These are phyloP conservation scores for Stagonosporopsis vannaccii DNA, from an alignment of 2,329 filamentous ascomycete species.

Conservation along the genomic window DNA sequence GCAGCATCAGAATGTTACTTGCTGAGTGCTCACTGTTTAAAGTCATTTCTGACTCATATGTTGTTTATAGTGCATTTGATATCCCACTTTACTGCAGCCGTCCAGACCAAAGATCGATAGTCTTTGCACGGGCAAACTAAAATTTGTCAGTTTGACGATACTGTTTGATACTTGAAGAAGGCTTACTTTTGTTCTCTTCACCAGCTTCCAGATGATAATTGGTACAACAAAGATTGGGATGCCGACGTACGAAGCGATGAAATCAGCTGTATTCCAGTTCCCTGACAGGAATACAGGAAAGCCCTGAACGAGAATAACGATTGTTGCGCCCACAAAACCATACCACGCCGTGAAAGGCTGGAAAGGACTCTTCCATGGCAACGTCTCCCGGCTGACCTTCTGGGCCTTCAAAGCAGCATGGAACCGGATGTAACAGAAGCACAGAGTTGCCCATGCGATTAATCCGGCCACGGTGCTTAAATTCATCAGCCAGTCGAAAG, in stretches of 20 bases:
- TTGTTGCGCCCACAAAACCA: constrained; percentile 65
- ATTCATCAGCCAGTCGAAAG: constrained; percentile 75
- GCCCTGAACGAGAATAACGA: constrained; percentile 74
- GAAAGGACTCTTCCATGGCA: constrained; percentile 71
- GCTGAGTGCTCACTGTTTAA: neutral
- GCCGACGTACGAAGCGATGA: constrained; percentile 62
- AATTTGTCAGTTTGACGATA: neutral
- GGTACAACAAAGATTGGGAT: constrained; percentile 35
- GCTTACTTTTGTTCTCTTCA: constrained; percentile 24
- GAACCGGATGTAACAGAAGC: constrained; percentile 73
- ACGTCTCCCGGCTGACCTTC: constrained; percentile 60
- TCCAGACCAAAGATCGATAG: constrained; percentile 24
- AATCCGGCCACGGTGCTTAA: constrained; percentile 72
- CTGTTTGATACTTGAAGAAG: neutral
- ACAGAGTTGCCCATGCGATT: constrained; percentile 55
- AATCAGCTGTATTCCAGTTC: constrained; percentile 61
- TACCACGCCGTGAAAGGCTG: constrained; percentile 76
- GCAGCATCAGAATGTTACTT: neutral
- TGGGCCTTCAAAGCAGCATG: constrained; percentile 71
- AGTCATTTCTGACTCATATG: neutral
- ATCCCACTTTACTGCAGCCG: constrained; percentile 5
- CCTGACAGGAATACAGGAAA: constrained; percentile 75
- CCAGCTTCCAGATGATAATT: constrained; percentile 27
- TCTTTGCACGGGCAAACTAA: constrained; percentile 23
- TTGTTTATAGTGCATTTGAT: neutral